Percentiles rank a stretch among this genome's conserved stretches.
These are phyloP conservation scores for Phytopythium helicoides DNA, from an alignment of 352 stramenopile genomes.

Conservation along the genomic window DNA sequence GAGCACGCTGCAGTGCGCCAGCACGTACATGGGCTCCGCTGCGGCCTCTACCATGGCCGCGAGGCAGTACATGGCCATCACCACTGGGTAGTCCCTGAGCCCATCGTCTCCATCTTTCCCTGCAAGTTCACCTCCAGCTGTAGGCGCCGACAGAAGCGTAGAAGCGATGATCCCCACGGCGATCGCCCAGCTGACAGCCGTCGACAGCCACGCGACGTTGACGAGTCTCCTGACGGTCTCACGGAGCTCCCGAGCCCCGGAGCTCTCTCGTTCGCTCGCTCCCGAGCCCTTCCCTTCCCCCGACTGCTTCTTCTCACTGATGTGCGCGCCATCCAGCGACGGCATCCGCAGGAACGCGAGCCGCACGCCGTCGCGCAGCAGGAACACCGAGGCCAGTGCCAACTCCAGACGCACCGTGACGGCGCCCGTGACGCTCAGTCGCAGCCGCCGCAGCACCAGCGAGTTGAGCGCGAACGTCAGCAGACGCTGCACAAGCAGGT, in stretches of 20 bases:
- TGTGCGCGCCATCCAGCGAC: constrained; percentile 40
- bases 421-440: constrained; percentile 74
- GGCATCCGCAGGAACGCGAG: constrained; percentile 83
- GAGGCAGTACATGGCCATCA: constrained; percentile 73
- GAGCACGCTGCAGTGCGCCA: constrained; percentile 72
- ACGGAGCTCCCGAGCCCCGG: not conserved
- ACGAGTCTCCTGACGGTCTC: constrained; percentile 60
- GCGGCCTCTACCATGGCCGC: constrained; percentile 78
- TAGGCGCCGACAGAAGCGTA: constrained; percentile 11
- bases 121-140: no score
- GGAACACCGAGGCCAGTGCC: constrained; percentile 85
- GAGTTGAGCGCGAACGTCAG: constrained; percentile 85
- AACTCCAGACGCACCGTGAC: constrained; percentile 88
- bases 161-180: constrained; percentile 26
- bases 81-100: constrained; percentile 42
- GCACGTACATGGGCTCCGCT: constrained; percentile 81
- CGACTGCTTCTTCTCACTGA: not conserved
- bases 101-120: constrained; percentile 13
- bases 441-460: constrained; percentile 67
- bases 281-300: not conserved
- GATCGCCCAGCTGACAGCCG: constrained; percentile 50
- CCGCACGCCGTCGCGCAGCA: constrained; percentile 88
- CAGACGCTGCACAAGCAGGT: constrained; percentile 82
- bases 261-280: not conserved
- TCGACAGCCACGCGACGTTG: constrained; percentile 79